A percentile compares a stretch with the other conserved stretches of the same genome.
phyloP scores from a whole-genome alignment of 441 rosid species.

The Gossypium gossypioides region DNA sequence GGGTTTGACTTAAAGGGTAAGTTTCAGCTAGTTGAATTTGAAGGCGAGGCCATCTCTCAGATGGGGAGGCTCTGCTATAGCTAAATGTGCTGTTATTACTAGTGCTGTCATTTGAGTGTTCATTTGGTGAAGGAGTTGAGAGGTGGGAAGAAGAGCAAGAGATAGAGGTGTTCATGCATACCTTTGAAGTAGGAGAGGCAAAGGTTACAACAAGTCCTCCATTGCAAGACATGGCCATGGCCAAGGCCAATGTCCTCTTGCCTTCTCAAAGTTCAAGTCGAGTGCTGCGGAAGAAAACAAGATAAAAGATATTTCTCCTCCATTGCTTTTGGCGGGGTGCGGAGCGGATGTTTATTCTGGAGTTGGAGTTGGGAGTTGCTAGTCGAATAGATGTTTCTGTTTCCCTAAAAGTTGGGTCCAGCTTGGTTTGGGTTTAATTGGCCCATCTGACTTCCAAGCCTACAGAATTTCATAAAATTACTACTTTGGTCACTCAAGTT shows the following conservation, averaged over 20 bases:
- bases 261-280: not conserved
- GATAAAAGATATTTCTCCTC: constrained; percentile 8
- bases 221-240: constrained; percentile 16
- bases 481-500: too few species aligned
- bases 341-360: not conserved
- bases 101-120: constrained; percentile 5
- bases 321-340: not conserved
- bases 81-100: constrained; percentile 33
- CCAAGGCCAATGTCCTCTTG: not conserved
- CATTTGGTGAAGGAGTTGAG: not conserved
- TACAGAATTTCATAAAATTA: not conserved
- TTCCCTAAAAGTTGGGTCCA: not conserved
- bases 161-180: constrained; percentile 19
- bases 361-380: not conserved
- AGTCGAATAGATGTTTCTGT: not conserved
- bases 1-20: constrained; percentile 31
- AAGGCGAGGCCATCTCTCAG: constrained; percentile 87
- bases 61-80: constrained; percentile 79
- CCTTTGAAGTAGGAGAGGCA: constrained; percentile 24
- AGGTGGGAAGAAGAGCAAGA: constrained; percentile 20
- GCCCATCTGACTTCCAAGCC: not conserved
- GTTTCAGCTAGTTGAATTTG: constrained; percentile 44
- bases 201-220: constrained; percentile 23
- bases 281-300: not conserved
- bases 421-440: not conserved